Evolutionary conservation across 1,139 yeast genomes (phyloP).

Genomic region (Kurtzmaniella quercitrusa): DNA sequence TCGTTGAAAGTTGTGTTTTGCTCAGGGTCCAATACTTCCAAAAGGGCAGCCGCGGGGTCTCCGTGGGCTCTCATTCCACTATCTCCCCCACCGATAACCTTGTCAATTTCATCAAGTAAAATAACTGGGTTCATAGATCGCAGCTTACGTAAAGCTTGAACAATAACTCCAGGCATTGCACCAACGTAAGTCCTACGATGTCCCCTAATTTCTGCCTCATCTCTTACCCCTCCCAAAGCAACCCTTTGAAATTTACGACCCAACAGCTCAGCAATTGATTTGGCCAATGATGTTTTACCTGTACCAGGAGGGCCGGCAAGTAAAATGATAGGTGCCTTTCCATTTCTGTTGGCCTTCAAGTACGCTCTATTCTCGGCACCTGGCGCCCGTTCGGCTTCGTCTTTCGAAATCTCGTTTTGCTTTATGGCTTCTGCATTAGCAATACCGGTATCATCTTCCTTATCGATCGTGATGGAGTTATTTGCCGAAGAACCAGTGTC

Average conservation of each 20-base stretch:
- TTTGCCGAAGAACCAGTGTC: not conserved
- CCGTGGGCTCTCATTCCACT: slow-evolving; percentile 60
- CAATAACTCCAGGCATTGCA: slow-evolving; percentile 85
- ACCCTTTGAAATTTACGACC: slow-evolving; percentile 79
- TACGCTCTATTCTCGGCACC: slow-evolving; percentile 4
- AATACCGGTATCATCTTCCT: slow-evolving; percentile 30
- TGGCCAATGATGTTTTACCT: slow-evolving; percentile 88
- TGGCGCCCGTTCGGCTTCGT: slow-evolving; percentile 9
- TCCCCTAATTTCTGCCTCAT: slow-evolving; percentile 88
- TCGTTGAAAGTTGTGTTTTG: slow-evolving; percentile 78
- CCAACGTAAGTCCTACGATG: slow-evolving; percentile 93
- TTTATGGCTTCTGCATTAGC: slow-evolving; percentile 20
- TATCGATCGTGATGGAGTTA: slow-evolving; percentile 32
- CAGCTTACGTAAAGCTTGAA: slow-evolving; percentile 75
- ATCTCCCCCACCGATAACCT: slow-evolving; percentile 60
- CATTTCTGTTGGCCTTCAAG: slow-evolving; percentile 29
- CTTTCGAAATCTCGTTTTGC: slow-evolving; percentile 7
- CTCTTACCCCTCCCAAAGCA: slow-evolving; percentile 85
- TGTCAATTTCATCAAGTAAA: slow-evolving; percentile 84
- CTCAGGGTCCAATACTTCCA: slow-evolving; percentile 90
- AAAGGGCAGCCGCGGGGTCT: slow-evolving; percentile 86
- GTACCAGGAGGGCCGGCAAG: slow-evolving; percentile 96
- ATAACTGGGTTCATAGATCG: slow-evolving; percentile 87
- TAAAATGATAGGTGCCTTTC: slow-evolving; percentile 70
- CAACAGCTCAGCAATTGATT: slow-evolving; percentile 77